These are phyloP conservation scores for Hanseniaspora gamundiae DNA, from an alignment of 1,139 yeast genomes.

Conservation along the genomic window DNA sequence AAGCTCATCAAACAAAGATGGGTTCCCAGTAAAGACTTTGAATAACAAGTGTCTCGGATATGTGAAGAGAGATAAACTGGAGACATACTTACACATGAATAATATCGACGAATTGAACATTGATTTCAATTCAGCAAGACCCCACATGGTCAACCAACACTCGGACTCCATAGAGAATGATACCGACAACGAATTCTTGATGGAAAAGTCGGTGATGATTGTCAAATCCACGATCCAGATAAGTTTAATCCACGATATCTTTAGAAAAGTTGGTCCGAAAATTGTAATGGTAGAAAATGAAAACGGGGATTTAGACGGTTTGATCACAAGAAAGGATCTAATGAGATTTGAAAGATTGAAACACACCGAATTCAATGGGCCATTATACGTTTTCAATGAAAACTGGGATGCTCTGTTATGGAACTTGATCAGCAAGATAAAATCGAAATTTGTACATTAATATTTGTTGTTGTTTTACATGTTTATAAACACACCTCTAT, in stretches of 20 bases:
- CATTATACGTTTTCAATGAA: constrained; percentile 17
- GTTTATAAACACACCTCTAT: neutral
- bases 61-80: constrained; percentile 17
- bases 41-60: constrained; percentile 21
- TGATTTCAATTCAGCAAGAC: constrained; percentile 11
- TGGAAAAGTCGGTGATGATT: constrained; percentile 53
- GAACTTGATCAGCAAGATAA: constrained; percentile 11
- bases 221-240: constrained; percentile 44
- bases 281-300: constrained; percentile 48
- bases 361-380: constrained; percentile 19
- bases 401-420: constrained; percentile 16
- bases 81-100: constrained; percentile 3
- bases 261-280: constrained; percentile 72
- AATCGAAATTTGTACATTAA: neutral
- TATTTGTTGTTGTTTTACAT: too few relatives aligned
- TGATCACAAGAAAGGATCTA: constrained; percentile 60
- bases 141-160: neutral
- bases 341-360: constrained; percentile 33
- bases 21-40: constrained; percentile 42
- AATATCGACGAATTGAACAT: constrained; percentile 5
- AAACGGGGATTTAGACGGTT: constrained; percentile 41
- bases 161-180: neutral
- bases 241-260: constrained; percentile 54
- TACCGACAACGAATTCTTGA: neutral
- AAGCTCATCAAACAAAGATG: constrained; percentile 29